phyloP scores from a whole-genome alignment of 768 basidiomycete genomes.

The Boletus coccyginus region DNA sequence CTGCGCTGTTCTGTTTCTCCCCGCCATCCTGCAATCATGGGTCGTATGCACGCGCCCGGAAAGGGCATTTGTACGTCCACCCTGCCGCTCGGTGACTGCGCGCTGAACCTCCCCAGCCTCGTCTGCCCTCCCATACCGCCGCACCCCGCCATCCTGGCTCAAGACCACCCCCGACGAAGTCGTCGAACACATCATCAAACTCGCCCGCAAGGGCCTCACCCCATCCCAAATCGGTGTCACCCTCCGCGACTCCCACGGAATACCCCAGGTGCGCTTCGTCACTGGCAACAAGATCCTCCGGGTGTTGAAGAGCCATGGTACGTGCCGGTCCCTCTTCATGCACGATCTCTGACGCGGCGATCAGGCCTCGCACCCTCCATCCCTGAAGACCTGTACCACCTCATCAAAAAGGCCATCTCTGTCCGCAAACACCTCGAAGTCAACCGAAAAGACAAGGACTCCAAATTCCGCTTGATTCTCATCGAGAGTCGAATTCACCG shows the following conservation, averaged over 20 bases:
- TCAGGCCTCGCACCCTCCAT: slow-evolving; percentile 95
- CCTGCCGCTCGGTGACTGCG: slow-evolving; percentile 11
- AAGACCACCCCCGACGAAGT: slow-evolving; percentile 96
- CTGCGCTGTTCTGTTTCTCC: slow-evolving; percentile 10
- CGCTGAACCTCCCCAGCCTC: slow-evolving; percentile 48
- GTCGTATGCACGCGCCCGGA: slow-evolving; percentile 99
- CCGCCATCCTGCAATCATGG: slow-evolving; percentile 51
- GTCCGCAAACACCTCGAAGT: slow-evolving; percentile 98
- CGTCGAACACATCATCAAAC: slow-evolving; percentile 93
- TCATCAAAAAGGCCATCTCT: slow-evolving; percentile 99
- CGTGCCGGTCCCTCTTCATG: slow-evolving; percentile 27
- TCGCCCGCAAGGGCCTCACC: slow-evolving; percentile 95
- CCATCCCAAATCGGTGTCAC: slow-evolving; percentile 98
- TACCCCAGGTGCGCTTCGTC: slow-evolving; percentile 97
- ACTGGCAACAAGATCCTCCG: slow-evolving; percentile 99
- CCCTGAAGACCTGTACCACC: slow-evolving; percentile 99
- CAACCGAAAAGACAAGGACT: slow-evolving; percentile 99
- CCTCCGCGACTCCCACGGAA: slow-evolving; percentile 96
- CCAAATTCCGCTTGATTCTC: slow-evolving; percentile 93
- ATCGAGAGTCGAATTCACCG: slow-evolving; percentile 99
- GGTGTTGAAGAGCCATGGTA: slow-evolving; percentile 93
- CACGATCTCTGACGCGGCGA: background rate
- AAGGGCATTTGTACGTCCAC: slow-evolving; percentile 91
- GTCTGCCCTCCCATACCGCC: slow-evolving; percentile 97
- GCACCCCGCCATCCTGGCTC: slow-evolving; percentile 93